phyloP scores from a whole-genome alignment of 2,329 filamentous ascomycete species.

The Cladosporium sphaerospermum region DNA sequence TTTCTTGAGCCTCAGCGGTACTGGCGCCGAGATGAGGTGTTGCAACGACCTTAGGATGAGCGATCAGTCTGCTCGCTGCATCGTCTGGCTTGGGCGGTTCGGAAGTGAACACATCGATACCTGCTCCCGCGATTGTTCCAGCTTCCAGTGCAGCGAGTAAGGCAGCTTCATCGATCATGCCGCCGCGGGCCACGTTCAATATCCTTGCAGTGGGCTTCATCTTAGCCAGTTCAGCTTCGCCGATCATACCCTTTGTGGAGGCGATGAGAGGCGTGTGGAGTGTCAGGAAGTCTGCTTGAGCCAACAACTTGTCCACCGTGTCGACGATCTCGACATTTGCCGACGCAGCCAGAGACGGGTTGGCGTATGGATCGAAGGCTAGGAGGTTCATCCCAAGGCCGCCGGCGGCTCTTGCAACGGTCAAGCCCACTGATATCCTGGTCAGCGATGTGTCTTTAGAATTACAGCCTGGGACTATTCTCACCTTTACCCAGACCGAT shows the following conservation, averaged over 20 bases:
- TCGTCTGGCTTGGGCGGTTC: conserved; percentile 61
- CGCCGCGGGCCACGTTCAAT: conserved; percentile 69
- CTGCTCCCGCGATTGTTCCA: conserved; percentile 68
- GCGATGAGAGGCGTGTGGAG: conserved; percentile 76
- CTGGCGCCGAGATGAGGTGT: conserved; percentile 77
- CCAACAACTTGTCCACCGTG: conserved; percentile 47
- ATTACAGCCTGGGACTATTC: neutral
- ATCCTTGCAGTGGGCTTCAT: conserved; percentile 72
- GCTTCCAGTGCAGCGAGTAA: conserved; percentile 63
- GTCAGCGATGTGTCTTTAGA: neutral
- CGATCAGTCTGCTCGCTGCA: conserved; percentile 56
- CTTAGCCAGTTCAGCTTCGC: conserved; percentile 55
- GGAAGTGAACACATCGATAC: conserved; percentile 71
- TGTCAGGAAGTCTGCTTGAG: conserved; percentile 67
- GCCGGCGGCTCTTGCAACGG: conserved; percentile 71
- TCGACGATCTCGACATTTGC: conserved; percentile 50
- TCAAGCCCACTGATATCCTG: conserved; percentile 58
- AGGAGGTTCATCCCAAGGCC: conserved; percentile 70
- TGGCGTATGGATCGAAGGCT: conserved; percentile 73
- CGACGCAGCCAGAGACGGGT: conserved; percentile 61
- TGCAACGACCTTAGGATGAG: conserved; percentile 65
- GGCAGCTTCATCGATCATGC: conserved; percentile 68
- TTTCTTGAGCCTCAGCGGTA: conserved; percentile 77
- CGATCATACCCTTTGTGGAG: conserved; percentile 68
- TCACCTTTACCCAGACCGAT: conserved; percentile 72